Evolutionary conservation across 1,284 basidiomycete genomes (phyloP), one percentile per base, ranked within the genome.

Genomic region (Cutaneotrichosporon cyanovorans): DNA sequence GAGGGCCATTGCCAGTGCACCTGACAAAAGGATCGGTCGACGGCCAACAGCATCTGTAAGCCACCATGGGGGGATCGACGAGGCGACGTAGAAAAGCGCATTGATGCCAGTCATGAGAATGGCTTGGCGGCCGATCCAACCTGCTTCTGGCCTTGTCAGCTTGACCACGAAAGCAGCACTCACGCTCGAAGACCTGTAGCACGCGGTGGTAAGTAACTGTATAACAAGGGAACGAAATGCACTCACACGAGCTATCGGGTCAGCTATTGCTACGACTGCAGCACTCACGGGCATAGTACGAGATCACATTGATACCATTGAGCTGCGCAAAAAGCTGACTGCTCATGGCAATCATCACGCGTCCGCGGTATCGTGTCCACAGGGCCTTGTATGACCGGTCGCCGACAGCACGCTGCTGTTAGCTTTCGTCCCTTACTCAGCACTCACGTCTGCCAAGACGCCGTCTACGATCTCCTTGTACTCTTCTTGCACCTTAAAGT

Each of bases 21-120:
- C 93, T 3, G 82, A 84, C n/a, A 98, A 77, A 3, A 98, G 76
- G 57, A 97, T 96, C 4, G 84, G 76, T 0, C 93, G 81, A 40
- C 93, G 79, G 12, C 93, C 93, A 79, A 87, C 88, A 3, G 82
- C 80, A 64, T 98, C 93, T 45, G 96, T 87, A 37, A 98, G 79
- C 71, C 88, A 90, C 93, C 93, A 98, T 82, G 87, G 82, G 16
- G 87, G 86, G 38, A 91, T 73, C 3, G 88, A 88, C 58, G 83
- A 85, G 19, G 85, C 73, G 16, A 91, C 71, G 67, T 96, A 96
- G 57, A 91, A 87, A 48, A 91, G 73, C 8, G 84, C 81, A 62
- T 96, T 95, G 66, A 95, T 88, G 7, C 92, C 93, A 2, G 92
- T 91, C 93, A 98, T 98, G 18, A 97, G 77, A 55, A 98, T 82